Evolutionary conservation across 192 early-diverging fungal species (phyloP), one percentile per base, ranked within the genome.

Genomic region (Pilaira anomala): DNA sequence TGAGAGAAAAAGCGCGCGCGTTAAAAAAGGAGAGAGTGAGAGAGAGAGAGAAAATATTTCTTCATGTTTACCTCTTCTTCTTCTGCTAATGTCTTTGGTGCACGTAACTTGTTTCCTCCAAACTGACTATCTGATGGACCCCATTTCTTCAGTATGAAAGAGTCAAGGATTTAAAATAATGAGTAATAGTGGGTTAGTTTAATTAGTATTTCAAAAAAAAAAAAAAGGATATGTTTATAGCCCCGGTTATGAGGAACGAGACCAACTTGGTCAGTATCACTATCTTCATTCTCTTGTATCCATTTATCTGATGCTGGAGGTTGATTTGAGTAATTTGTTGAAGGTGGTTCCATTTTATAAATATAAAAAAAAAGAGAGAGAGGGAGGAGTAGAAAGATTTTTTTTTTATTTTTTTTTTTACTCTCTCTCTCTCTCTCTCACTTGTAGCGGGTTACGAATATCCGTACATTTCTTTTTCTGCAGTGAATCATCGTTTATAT

Each of bases 161-260:
- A 28, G 66, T 68, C 54, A 52, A 68, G 59, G 57, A 68, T n/a
- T n/a, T 68, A 68, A 36, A 56, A 56, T 1, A 46, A 19, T 16
- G 13, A 46, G 9, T 46, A n/a, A n/a, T n/a, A n/a, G n/a, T n/a
- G n/a, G n/a, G 18, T 14, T 46, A 46, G 18, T 46, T 14, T 18
- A 46, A 13, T 13, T 14, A 46, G n/a, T n/a, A n/a, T n/a, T n/a
- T 6, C 13, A 39, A 5, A 55, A 11, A 11, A 11, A 56, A 54
- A 46, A 51, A 71, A 73, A 76, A 63, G 75, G 63, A 67, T 72
- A 70, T 78, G 78, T 76, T 89, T 89, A 72, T 89, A 80, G 41
- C 87, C 87, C 7, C 87, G 70, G 66, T 89, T 89, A 60, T 85
- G 83, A 28, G 87, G 85, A 28, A 77, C 74, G 1, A 82, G 58